phyloP scores from a whole-genome alignment of 257 asterid species.

The Ehretia macrophylla region DNA sequence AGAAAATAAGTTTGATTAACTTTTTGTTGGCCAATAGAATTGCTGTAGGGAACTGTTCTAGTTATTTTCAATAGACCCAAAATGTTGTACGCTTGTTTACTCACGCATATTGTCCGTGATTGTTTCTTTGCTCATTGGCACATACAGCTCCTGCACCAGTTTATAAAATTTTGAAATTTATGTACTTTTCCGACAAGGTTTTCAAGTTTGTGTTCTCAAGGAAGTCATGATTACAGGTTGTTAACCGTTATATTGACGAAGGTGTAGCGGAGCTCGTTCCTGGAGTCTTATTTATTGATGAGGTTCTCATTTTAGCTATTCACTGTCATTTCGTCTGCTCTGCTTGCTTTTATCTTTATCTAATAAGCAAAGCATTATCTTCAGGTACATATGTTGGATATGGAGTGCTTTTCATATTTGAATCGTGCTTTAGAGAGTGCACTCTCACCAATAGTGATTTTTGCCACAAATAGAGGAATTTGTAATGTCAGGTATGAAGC shows the following conservation, averaged over 20 bases:
- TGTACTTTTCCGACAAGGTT: not conserved
- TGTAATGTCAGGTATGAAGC: constrained; percentile 72
- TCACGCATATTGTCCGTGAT: no score
- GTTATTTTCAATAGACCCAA: not conserved
- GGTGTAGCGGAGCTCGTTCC: constrained; percentile 97
- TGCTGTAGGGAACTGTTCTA: not conserved
- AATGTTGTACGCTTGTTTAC: no score
- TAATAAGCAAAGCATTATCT: not conserved
- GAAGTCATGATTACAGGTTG: constrained; percentile 47
- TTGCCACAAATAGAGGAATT: constrained; percentile 89
- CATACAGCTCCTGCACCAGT: not conserved
- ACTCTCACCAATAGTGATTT: constrained; percentile 84
- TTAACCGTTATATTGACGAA: constrained; percentile 87
- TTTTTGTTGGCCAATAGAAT: not conserved
- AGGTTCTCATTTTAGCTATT: constrained; percentile 37
- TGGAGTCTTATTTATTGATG: constrained; percentile 89
- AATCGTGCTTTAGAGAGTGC: constrained; percentile 91
- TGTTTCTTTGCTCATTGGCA: not conserved
- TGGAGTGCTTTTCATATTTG: constrained; percentile 90
- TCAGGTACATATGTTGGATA: constrained; percentile 95
- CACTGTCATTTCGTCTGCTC: not conserved
- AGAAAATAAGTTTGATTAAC: not conserved
- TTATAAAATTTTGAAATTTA: not conserved
- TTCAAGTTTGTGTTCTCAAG: no score
- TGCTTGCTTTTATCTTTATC: constrained; percentile 1